Percentiles rank a stretch among this genome's conserved stretches.
These are phyloP conservation scores for Claviceps pazoutovae DNA, from an alignment of 2,329 filamentous ascomycete species.

Conservation along the genomic window DNA sequence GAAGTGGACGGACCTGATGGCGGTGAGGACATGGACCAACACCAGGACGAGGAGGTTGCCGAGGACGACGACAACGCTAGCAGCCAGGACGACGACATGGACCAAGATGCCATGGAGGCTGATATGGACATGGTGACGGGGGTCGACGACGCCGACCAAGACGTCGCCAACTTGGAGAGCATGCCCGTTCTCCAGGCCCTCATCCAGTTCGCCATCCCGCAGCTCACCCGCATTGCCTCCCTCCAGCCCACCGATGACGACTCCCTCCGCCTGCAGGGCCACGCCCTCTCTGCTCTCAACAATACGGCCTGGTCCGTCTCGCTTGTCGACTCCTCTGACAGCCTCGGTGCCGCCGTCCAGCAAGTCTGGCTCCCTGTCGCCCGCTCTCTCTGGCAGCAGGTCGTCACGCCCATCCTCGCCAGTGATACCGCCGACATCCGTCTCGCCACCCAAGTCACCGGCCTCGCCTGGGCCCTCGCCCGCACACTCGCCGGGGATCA, in stretches of 20 bases:
- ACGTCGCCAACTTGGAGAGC: constrained; percentile 29
- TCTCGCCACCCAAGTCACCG: constrained; percentile 48
- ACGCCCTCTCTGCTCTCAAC: constrained; percentile 47
- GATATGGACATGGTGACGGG: constrained; percentile 54
- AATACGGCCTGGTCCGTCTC: constrained; percentile 56
- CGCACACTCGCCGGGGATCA: constrained; percentile 34
- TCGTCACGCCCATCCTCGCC: constrained; percentile 42
- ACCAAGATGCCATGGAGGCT: constrained; percentile 41
- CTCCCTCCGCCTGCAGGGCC: constrained; percentile 31
- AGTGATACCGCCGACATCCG: constrained; percentile 47
- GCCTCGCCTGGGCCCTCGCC: constrained; percentile 51
- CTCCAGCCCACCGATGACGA: constrained; percentile 27
- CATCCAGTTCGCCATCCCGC: constrained; percentile 21
- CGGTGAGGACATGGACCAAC: constrained; percentile 17
- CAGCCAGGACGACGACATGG: constrained; percentile 38
- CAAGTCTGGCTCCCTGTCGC: constrained; percentile 40
- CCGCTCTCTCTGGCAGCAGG: constrained; percentile 41
- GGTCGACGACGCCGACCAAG: constrained; percentile 25
- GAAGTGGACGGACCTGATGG: constrained; percentile 23
- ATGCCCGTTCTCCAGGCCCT: constrained; percentile 37
- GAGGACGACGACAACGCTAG: constrained; percentile 22
- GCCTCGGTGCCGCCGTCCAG: constrained; percentile 37
- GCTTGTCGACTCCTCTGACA: constrained; percentile 42
- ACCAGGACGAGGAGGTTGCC: constrained; percentile 20
- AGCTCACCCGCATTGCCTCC: constrained; percentile 33